Base-by-base conservation (phyloP, 768 basidiomycete genomes). In the Mycena leptocephala region DNA sequence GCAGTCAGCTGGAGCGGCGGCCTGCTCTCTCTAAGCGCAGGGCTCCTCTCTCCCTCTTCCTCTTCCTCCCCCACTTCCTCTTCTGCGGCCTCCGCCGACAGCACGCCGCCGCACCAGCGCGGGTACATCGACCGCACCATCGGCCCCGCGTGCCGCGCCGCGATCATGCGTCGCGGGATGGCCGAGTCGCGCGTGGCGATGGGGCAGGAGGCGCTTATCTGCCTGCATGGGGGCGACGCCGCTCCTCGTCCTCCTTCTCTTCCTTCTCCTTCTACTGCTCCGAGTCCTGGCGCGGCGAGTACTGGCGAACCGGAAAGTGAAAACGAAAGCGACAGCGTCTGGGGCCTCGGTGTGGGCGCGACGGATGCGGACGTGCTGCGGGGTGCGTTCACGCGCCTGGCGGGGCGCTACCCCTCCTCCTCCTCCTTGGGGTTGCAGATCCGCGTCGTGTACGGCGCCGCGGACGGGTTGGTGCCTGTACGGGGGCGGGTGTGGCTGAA, bases 171-270 rank as follows among this genome's bases (percentile, higher is more conserved):
- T 16, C 70, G 69, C 22, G 48, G 20, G 32, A 22, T 75, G 28
- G 39, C 8, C 10, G 77, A 78, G 41, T 56, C 65, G 59, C 64
- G 70, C 33, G 66, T 55, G 28, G 26, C 74, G 30, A 78, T 78
- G 22, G 77, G 77, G 61, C 74, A 78, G 61, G 77, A 78, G 72
- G 74, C 77, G 65, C 53, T 78, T 24, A 30, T 78, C 10, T 18
- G 43, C 20, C 18, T 46, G 43, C 43, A 63, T 24, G 56, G 46
- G 35, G 56, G 64, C n/a, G 46, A 56, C 8, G 3, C 24, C 6
- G 62, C 30, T 9, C 7, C 41, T 10, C 18, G 43, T 10, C 39
- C n/a, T n/a, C n/a, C n/a, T n/a, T n/a, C n/a, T n/a, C n/a, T n/a
- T n/a, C n/a, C n/a, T n/a, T n/a, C n/a, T n/a, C n/a, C n/a, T n/a